Evolutionary conservation across 768 basidiomycete species (phyloP).

Genomic region (Termitomyces sp.): DNA sequence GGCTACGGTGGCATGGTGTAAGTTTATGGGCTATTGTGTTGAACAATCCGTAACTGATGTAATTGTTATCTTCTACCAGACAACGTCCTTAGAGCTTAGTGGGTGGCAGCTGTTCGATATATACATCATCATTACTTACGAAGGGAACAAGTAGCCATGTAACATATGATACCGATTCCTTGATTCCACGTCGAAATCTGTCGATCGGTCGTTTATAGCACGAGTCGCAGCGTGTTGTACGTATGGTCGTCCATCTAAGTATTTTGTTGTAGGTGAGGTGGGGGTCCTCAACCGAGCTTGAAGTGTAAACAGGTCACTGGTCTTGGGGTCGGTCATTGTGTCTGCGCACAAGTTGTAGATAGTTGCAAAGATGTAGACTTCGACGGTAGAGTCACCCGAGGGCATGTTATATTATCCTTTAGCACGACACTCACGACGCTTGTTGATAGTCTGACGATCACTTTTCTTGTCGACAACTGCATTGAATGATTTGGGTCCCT

Average conservation of each 20-base stretch:
- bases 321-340: background rate
- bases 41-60: background rate
- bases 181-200: too few relatives aligned
- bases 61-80: slow-evolving; percentile 1
- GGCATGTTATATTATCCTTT: background rate
- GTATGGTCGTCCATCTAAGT: too few relatives aligned
- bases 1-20: slow-evolving; percentile 57
- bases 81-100: slow-evolving; percentile 14
- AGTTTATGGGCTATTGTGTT: slow-evolving; percentile 13
- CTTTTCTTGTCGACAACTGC: slow-evolving; percentile 70
- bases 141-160: background rate
- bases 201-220: background rate
- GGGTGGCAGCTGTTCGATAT: slow-evolving; percentile 9
- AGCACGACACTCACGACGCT: slow-evolving; percentile 15
- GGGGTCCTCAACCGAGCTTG: too few relatives aligned
- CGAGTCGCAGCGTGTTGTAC: background rate
- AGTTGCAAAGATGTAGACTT: background rate
- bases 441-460: slow-evolving; percentile 41
- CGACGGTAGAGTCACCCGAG: background rate
- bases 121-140: slow-evolving; percentile 1
- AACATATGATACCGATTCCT: background rate
- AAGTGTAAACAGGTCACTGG: too few relatives aligned
- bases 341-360: background rate
- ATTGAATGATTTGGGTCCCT: slow-evolving; percentile 62
- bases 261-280: too few relatives aligned